Evolutionary conservation across 2,329 filamentous ascomycete species (phyloP).

Genomic region (Colletotrichum costaricense): DNA sequence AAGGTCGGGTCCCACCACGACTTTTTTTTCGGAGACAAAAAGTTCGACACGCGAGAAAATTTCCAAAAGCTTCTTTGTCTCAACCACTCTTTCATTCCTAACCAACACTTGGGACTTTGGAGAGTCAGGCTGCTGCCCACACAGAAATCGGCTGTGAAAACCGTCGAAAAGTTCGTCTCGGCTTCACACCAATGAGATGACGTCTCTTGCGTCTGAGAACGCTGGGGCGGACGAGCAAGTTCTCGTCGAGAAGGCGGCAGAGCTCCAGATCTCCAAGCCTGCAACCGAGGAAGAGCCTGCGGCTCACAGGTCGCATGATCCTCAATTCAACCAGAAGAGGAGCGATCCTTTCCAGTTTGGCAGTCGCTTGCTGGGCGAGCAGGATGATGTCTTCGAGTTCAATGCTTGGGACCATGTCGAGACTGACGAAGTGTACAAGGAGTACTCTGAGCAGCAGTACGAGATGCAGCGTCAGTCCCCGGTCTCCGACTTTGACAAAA

Average conservation of each 20-base stretch:
- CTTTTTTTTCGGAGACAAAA: slow-evolving; percentile 23
- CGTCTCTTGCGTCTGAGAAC: slow-evolving; percentile 12
- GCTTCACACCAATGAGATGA: slow-evolving; percentile 16
- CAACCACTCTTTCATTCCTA: slow-evolving; percentile 2
- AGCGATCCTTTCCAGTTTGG: slow-evolving; percentile 96
- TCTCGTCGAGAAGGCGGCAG: slow-evolving; percentile 40
- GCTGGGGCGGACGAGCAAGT: slow-evolving; percentile 32
- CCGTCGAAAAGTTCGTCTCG: background rate
- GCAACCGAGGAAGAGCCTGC: slow-evolving; percentile 48
- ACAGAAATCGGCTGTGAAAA: background rate
- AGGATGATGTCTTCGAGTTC: slow-evolving; percentile 94
- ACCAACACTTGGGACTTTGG: slow-evolving; percentile 12
- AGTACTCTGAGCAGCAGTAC: slow-evolving; percentile 87
- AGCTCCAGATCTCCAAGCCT: slow-evolving; percentile 37
- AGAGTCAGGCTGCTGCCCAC: slow-evolving; percentile 5
- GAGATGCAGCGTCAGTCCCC: slow-evolving; percentile 85
- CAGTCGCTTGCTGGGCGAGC: slow-evolving; percentile 83
- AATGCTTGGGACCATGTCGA: slow-evolving; percentile 99
- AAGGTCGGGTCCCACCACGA: slow-evolving; percentile 14
- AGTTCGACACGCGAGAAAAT: slow-evolving; percentile 7
- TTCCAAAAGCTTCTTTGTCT: background rate
- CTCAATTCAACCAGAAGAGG: slow-evolving; percentile 81
- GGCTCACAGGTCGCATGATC: slow-evolving; percentile 77
- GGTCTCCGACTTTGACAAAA: slow-evolving; percentile 93
- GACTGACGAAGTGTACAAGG: slow-evolving; percentile 87